Percentiles rank a stretch among this genome's conserved stretches.
Evolutionary conservation across 2,329 filamentous ascomycete species (phyloP).

Genomic region (Aspergillus transmontanensis): DNA sequence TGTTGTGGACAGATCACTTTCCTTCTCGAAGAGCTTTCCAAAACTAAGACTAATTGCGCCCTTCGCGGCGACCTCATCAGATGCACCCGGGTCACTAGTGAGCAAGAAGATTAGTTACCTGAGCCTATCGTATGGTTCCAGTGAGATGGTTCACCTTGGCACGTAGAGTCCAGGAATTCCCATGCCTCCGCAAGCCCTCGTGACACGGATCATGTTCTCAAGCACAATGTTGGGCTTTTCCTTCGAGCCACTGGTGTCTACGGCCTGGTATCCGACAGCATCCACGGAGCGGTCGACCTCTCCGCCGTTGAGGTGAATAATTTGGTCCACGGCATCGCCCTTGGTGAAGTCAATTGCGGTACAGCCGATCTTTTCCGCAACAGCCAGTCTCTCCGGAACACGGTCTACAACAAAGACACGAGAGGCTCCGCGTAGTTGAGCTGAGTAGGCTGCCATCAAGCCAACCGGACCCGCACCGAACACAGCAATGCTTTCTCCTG

Average conservation of each 20-base stretch:
- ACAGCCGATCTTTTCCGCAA: conserved; percentile 64
- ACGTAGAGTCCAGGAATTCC: conserved; percentile 62
- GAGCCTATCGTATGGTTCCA: background rate
- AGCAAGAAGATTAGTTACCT: background rate
- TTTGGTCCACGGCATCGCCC: conserved; percentile 59
- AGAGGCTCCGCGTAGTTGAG: conserved; percentile 61
- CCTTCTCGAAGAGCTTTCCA: conserved; percentile 70
- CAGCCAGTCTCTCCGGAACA: conserved; percentile 60
- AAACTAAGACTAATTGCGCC: conserved; percentile 67
- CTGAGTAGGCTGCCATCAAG: conserved; percentile 67
- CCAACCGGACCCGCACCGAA: conserved; percentile 68
- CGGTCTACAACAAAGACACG: conserved; percentile 66
- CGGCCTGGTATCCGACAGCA: conserved; percentile 67
- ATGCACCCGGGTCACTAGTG: conserved; percentile 61
- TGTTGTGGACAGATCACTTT: conserved; percentile 22
- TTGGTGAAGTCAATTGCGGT: conserved; percentile 64
- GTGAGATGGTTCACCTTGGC: conserved; percentile 34
- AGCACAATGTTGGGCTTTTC: conserved; percentile 54
- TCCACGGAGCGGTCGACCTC: conserved; percentile 68
- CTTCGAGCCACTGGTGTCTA: conserved; percentile 56
- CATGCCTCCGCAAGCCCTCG: conserved; percentile 62
- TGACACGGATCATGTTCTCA: conserved; percentile 66
- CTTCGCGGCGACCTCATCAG: conserved; percentile 62
- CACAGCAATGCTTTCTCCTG: conserved; percentile 65
- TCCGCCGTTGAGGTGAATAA: conserved; percentile 59